A percentile compares a stretch with the other conserved stretches of the same genome.
These are phyloP conservation scores for Hypoxylon sp. DNA, from an alignment of 2,329 filamentous ascomycete genomes.

Conservation along the genomic window DNA sequence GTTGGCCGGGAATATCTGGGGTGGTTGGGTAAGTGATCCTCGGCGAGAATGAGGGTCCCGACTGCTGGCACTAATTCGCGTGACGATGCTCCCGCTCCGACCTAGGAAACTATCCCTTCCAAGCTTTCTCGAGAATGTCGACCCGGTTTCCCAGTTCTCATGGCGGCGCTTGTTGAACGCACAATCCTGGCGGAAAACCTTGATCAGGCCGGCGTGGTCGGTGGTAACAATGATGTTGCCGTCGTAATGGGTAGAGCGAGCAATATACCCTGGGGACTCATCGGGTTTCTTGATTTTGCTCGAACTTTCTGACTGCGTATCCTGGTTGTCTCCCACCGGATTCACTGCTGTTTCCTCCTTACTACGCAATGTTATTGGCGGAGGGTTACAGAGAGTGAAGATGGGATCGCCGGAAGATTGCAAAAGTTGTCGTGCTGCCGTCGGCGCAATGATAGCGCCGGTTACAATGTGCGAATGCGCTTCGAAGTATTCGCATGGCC, in stretches of 20 bases:
- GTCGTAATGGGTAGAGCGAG: slow-evolving; percentile 79
- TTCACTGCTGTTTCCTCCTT: slow-evolving; percentile 70
- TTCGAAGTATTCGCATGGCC: slow-evolving; percentile 89
- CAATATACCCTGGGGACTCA: slow-evolving; percentile 81
- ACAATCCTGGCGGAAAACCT: slow-evolving; percentile 95
- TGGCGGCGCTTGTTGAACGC: slow-evolving; percentile 82
- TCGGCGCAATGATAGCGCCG: slow-evolving; percentile 86
- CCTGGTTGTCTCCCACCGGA: slow-evolving; percentile 55
- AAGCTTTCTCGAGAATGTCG: slow-evolving; percentile 78
- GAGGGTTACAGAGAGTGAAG: slow-evolving; percentile 97
- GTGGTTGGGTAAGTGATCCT: slow-evolving; percentile 63
- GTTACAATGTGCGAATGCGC: slow-evolving; percentile 91
- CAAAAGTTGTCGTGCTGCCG: slow-evolving; percentile 80
- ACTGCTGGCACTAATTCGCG: slow-evolving; percentile 63
- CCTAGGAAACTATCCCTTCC: slow-evolving; percentile 70
- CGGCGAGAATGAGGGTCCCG: slow-evolving; percentile 61
- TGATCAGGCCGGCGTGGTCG: slow-evolving; percentile 88
- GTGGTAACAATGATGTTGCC: slow-evolving; percentile 95
- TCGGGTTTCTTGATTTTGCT: slow-evolving; percentile 62
- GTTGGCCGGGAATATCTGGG: slow-evolving; percentile 52
- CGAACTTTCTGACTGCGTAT: slow-evolving; percentile 48
- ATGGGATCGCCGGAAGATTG: slow-evolving; percentile 88
- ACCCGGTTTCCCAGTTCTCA: slow-evolving; percentile 82
- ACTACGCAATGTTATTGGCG: slow-evolving; percentile 84
- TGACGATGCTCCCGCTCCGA: slow-evolving; percentile 68